These are phyloP conservation scores for Apiotrichum montevideense DNA, from an alignment of 1,284 basidiomycete genomes.

Conservation along the genomic window DNA sequence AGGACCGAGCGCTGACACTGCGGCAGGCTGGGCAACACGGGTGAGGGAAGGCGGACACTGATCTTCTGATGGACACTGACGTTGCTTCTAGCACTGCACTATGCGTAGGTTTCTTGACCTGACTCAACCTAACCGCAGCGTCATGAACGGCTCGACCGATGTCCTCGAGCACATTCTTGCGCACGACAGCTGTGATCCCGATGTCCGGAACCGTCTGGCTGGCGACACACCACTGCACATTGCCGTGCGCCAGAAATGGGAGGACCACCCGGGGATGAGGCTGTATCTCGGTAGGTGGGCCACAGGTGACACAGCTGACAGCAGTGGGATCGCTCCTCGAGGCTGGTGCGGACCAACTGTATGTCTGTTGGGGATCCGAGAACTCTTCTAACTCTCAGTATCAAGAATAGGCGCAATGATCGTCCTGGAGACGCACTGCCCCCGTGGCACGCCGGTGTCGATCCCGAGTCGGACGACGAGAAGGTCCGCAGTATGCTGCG, in stretches of 20 bases:
- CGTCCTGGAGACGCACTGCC: conserved; percentile 58
- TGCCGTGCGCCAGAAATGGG: conserved; percentile 58
- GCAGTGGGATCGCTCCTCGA: conserved; percentile 64
- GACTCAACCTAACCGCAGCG: conserved; percentile 16
- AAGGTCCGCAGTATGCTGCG: conserved; percentile 37
- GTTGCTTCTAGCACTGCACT: conserved; percentile 59
- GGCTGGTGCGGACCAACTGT: conserved; percentile 68
- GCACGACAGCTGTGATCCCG: conserved; percentile 74
- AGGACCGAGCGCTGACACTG: conserved; percentile 5
- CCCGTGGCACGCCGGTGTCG: conserved; percentile 26
- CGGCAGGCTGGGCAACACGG: conserved; percentile 64
- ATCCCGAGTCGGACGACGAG: conserved; percentile 38
- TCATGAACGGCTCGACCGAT: conserved; percentile 54
- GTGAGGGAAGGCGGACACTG: conserved; percentile 37
- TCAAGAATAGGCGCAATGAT: conserved; percentile 65
- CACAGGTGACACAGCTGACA: conserved; percentile 2
- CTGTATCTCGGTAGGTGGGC: conserved; percentile 44
- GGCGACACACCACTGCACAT: conserved; percentile 77
- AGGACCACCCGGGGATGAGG: conserved; percentile 56
- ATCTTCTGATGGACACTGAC: neutral
- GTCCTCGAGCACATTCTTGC: conserved; percentile 68
- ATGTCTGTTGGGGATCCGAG: conserved; percentile 24
- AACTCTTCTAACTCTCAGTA: conserved; percentile 47
- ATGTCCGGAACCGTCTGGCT: conserved; percentile 66
- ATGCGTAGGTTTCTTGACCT: conserved; percentile 57